phyloP scores from a whole-genome alignment of 2,329 filamentous ascomycete genomes.

The Lecanoromycetidae sp. region DNA sequence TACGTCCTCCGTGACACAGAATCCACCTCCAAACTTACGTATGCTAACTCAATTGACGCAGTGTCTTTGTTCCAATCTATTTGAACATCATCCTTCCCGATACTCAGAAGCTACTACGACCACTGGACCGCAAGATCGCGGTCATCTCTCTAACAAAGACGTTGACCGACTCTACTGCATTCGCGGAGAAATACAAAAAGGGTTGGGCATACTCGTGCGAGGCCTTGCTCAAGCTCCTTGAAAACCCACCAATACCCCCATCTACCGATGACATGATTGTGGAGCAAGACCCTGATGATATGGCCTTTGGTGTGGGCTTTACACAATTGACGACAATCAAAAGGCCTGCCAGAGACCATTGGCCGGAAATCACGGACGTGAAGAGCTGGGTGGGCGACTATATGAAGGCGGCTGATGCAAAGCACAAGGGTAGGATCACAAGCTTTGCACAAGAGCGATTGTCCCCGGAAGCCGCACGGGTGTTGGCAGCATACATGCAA shows the following conservation, averaged over 20 bases:
- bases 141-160: slow-evolving; percentile 91
- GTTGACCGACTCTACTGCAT: slow-evolving; percentile 71
- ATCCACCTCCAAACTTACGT: neutral
- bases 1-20: slow-evolving; percentile 27
- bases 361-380: slow-evolving; percentile 71
- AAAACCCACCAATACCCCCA: slow-evolving; percentile 69
- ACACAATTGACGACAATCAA: slow-evolving; percentile 87
- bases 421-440: slow-evolving; percentile 58
- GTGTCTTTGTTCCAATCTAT: slow-evolving; percentile 76
- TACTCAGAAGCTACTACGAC: slow-evolving; percentile 76
- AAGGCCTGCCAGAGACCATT: slow-evolving; percentile 61
- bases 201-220: slow-evolving; percentile 88
- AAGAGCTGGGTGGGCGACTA: slow-evolving; percentile 73
- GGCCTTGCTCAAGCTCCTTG: slow-evolving; percentile 74
- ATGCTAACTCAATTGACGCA: slow-evolving; percentile 23
- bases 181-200: slow-evolving; percentile 69
- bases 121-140: slow-evolving; percentile 82
- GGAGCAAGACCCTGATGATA: slow-evolving; percentile 87
- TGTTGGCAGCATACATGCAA: slow-evolving; percentile 37
- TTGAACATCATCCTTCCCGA: slow-evolving; percentile 74
- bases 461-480: slow-evolving; percentile 43
- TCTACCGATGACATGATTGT: slow-evolving; percentile 63
- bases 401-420: slow-evolving; percentile 63
- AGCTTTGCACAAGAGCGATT: slow-evolving; percentile 62
- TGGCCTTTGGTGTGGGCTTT: slow-evolving; percentile 89